phyloP scores from a whole-genome alignment of 768 basidiomycete species.

The Russula olivacea region DNA sequence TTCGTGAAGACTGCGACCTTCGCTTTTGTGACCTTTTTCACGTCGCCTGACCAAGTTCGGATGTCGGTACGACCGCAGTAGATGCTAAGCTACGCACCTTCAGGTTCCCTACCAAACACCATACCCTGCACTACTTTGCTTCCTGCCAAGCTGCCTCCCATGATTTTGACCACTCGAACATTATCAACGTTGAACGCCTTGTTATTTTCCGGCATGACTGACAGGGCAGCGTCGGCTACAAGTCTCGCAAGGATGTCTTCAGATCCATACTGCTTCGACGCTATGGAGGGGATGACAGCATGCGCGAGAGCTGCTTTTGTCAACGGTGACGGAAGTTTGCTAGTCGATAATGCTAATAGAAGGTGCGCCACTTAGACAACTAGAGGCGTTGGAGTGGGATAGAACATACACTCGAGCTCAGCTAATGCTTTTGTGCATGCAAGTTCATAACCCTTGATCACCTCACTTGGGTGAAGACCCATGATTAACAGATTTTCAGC shows the following conservation, averaged over 20 bases:
- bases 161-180: slow-evolving; percentile 96
- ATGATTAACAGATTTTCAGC: slow-evolving; percentile 89
- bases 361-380: slow-evolving; percentile 2
- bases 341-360: slow-evolving; percentile 58
- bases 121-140: slow-evolving; percentile 93
- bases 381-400: background rate
- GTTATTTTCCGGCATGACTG: slow-evolving; percentile 83
- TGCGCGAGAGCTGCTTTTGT: slow-evolving; percentile 61
- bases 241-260: slow-evolving; percentile 77
- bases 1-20: slow-evolving; percentile 97
- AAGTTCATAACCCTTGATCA: slow-evolving; percentile 92
- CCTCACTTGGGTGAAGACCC: slow-evolving; percentile 96
- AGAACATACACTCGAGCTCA: slow-evolving; percentile 80
- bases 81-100: slow-evolving; percentile 47
- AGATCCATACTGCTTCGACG: slow-evolving; percentile 94
- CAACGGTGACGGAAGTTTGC: slow-evolving; percentile 63
- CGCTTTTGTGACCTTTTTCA: slow-evolving; percentile 77
- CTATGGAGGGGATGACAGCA: slow-evolving; percentile 87
- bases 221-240: slow-evolving; percentile 88
- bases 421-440: slow-evolving; percentile 76
- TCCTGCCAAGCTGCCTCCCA: slow-evolving; percentile 82
- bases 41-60: slow-evolving; percentile 44
- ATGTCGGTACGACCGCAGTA: background rate
- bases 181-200: slow-evolving; percentile 98
- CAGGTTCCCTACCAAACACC: slow-evolving; percentile 96